phyloP scores from a whole-genome alignment of 106 monocot species.

The Posidonia australis region DNA sequence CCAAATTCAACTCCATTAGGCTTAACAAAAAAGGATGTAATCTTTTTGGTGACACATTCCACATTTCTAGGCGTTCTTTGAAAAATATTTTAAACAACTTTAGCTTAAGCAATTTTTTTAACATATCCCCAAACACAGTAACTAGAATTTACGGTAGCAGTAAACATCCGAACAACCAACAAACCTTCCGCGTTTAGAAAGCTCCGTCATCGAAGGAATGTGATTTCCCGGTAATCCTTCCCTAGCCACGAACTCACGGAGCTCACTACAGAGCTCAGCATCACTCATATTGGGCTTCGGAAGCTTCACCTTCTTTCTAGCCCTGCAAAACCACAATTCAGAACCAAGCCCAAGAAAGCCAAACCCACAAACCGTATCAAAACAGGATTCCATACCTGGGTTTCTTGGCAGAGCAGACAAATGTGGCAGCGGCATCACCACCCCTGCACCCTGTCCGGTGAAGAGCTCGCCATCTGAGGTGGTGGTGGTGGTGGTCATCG shows the following conservation, averaged over 20 bases:
- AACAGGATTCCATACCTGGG: constrained; percentile 1
- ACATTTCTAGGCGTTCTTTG: too few species aligned
- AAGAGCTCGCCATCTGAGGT: neutral
- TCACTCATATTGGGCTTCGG: constrained; percentile 32
- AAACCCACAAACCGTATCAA: neutral
- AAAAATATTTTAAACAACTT: too few species aligned
- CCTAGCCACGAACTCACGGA: constrained; percentile 29
- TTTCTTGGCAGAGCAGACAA: constrained; percentile 14
- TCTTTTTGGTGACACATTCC: too few species aligned
- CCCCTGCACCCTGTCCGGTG: neutral
- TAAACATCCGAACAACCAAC: constrained; percentile 5
- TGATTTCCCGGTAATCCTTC: constrained; percentile 28
- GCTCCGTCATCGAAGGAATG: constrained; percentile 37
- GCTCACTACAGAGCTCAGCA: constrained; percentile 34
- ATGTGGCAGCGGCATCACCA: too few species aligned
- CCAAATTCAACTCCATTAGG: too few species aligned
- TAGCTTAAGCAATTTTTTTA: too few species aligned
- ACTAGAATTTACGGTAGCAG: neutral
- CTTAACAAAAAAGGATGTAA: too few species aligned
- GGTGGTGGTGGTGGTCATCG: neutral
- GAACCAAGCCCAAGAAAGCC: neutral
- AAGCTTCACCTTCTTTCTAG: constrained; percentile 14
- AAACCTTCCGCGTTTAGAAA: constrained; percentile 53
- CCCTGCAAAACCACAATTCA: constrained; percentile 1
- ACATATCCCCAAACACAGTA: neutral